Evolutionary conservation across 169 alveolate genomes (phyloP), one percentile per base, ranked within the genome.

Genomic region (Eimeria sp.): DNA sequence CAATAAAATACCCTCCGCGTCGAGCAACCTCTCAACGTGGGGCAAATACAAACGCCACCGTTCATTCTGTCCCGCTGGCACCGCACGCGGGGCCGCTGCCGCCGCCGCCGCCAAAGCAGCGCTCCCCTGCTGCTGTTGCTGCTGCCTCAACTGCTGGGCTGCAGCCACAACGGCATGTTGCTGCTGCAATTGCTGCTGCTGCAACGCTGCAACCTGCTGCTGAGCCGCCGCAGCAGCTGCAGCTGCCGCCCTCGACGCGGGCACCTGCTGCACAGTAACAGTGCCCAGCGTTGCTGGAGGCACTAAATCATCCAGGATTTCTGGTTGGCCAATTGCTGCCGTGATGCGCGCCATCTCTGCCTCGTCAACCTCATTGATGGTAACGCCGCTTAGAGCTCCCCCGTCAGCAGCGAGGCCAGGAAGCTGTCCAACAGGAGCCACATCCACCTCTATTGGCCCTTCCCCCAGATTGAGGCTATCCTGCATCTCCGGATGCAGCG

Each of bases 1-100:
- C 96, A 95, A 49, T 52, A 95, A 68, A 64, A 95, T 95, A 37
- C 95, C 95, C 91, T 95, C 96, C 54, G 94, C 97, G 49, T 95
- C 97, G 46, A 95, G 83, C 56, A 89, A 80, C 82, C 46, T 64
- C 90, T 95, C 97, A 6, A 95, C 68, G 87, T 80, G 89, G 60
- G 83, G 85, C 89, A 95, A 72, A 27, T 87, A 74, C 27, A 74
- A 82, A 49, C 91, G 91, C 97, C 97, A 95, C 25, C 77, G 88
- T n/a, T 90, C 97, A 56, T 90, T 95, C 95, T 71, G 71, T 30
- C 87, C 94, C 37, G 83, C 68, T 66, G 94, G 68, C 60, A 58
- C 82, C 46, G 94, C 54, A 46, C 94, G 94, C 60, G 94, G 83
- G 66, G 94, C 94, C 25, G 68, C 62, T 64, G 62, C 83, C 58